Base-by-base conservation (phyloP, 441 rosid genomes). In the Arabidopsis lyrata region DNA sequence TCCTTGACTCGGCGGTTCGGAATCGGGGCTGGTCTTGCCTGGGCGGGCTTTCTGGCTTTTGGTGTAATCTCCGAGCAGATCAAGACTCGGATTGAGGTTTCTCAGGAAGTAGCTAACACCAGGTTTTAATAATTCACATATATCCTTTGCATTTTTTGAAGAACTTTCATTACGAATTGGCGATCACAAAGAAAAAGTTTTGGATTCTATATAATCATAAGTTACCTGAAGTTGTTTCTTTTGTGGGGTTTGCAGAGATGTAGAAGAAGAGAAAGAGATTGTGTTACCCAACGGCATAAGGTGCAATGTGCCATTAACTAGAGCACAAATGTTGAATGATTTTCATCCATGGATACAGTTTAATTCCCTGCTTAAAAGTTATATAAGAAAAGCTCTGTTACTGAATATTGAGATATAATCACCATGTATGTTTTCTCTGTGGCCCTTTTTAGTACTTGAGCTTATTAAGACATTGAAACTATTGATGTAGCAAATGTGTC, bases 21-120 rank as follows among this genome's bases (percentile, higher is more conserved):
- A 13, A 81, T 95, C 20, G 93, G 97, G n/a, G 97, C 94, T 0
- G 99, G 95, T 53, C 87, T 95, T 50, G 83, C 88, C 2, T 95
- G 88, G 97, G 92, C 89, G 8, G 92, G 83, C 5, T 84, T 89
- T 80, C 88, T 89, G 41, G 87, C 94, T 24, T 57, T 86, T 50
- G 95, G 92, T 29, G 91, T 86, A 0, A 62, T 94, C 68, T 90
- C 97, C 13, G 91, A 95, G 62, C 97, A 92, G 86, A 71, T 88
- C 32, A 92, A 62, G 53, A 62, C 97, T 61, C 90, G 85, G 44
- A 47, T 86, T 68, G 90, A 88, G 77, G 86, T 89, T 62, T 87
- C 90, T 24, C 87, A 86, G 36, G 85, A 88, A 83, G 83, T 77
- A 82, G 83, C 88, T 38, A 87, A 84, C 73, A 88, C 91, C 66